Base-by-base conservation (phyloP, 768 basidiomycete genomes). In the Lactarius indigo region DNA sequence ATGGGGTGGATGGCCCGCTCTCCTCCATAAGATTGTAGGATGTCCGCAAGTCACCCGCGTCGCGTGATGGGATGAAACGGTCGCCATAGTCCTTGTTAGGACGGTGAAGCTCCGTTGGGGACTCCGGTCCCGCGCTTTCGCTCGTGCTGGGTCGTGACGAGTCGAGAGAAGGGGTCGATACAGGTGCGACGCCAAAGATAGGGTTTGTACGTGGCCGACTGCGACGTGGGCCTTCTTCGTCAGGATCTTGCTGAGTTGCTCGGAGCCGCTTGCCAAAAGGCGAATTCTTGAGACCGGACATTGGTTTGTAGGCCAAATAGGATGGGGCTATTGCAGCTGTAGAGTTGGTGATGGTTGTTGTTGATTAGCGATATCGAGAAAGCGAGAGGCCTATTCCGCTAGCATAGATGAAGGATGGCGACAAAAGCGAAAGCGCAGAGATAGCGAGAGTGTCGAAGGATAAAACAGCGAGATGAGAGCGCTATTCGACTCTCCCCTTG, bases 181-280 rank as follows among this genome's bases (percentile, higher is more conserved):
- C 76, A 1, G 81, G 77, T 2, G 78, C 76, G 50, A 82, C 76
- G 33, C 81, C 83, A 72, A 88, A 88, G 61, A 86, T 80, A 18
- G 83, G 80, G 61, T 84, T 82, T 42, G 82, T 78, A 57, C 85
- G 80, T 47, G 81, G 82, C 47, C 85, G 79, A 70, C 77, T 83
- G 70, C 84, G 78, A 62, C 84, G 75, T 0, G 83, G 84, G 3
- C 80, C 76, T 50, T 82, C 82, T 60, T 87, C 85, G 65, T 88
- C 87, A 26, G 76, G 74, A 39, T 89, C 87, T 71, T 83, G 81
- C 68, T 89, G 86, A 5, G 87, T 83, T 17, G 88, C 88, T 52
- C 90, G 86, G n/a, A 92, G 81, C 15, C 91, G 86, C 74, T 92
- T 92, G 52, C 89, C 90, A 77, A 91, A 92, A 1, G 88, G 89